Base-by-base conservation (phyloP, 2,329 filamentous ascomycete genomes). In the Periconia sp. region DNA sequence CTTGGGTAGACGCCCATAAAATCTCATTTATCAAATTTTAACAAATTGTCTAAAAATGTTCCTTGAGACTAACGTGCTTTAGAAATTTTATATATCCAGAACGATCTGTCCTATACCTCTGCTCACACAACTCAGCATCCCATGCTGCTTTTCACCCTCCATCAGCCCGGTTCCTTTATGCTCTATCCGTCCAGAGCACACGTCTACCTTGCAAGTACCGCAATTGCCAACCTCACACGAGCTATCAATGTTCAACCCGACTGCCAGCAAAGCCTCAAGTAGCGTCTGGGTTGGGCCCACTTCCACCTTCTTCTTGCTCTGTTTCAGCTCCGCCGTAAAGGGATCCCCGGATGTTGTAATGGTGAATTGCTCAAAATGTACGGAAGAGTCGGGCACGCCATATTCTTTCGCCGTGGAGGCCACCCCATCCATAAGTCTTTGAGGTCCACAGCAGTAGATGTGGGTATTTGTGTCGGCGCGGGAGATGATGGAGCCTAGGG, bases 351-450 rank as follows among this genome's bases (percentile, higher is more conserved):
- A 73, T 0, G 74, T 69, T 15, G 78, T 74, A 1, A 78, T 77
- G 1, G 70, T 68, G 47, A 86, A 87, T 0, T 78, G 77, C 61
- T 87, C 84, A 44, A 78, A 82, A 59, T 86, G 83, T 1, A 85
- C 71, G 28, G 83, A 80, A 1, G 73, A 69, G 2, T 75, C 69
- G 0, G 71, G 61, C 0, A 86, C 68, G 0, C 74, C 71, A 7
- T 69, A 67, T 6, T 63, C 63, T 7, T 68, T 66, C 0, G 77
- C 75, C 10, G 73, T 73, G 2, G 53, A 54, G 15, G 58, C 59
- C 0, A 79, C 76, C 30, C 76, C 78, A 5, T 80, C 74, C 72
- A 85, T 81, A 67, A 87, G 75, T 6, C 78, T 71, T 7, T 59
- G 53, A 0, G 84, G 82, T 0, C 84, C 84, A 59, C 83, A 87